Evolutionary conservation across 257 asterid species (phyloP).

Genomic region (Przewalskia tangutica): DNA sequence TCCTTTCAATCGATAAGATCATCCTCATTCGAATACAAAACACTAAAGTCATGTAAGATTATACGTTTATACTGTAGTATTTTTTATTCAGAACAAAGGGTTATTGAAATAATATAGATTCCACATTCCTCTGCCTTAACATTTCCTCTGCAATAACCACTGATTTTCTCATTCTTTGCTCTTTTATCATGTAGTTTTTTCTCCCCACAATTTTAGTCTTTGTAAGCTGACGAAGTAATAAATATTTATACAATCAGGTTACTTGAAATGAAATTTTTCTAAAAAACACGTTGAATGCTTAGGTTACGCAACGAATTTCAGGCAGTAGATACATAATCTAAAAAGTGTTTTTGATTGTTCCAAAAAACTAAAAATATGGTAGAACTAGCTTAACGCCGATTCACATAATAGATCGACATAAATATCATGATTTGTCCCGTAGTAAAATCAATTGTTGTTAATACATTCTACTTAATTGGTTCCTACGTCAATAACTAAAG

Average conservation of each 20-base stretch:
- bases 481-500: not conserved
- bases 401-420: too few species aligned
- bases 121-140: constrained; percentile 53
- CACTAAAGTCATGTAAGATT: too few species aligned
- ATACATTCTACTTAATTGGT: not conserved
- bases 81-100: not conserved
- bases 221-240: not conserved
- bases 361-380: not conserved
- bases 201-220: too few species aligned
- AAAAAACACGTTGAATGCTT: not conserved
- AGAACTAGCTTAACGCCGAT: too few species aligned
- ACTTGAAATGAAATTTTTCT: not conserved
- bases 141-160: constrained; percentile 34
- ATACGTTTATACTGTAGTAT: too few species aligned
- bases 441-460: too few species aligned
- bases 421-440: too few species aligned
- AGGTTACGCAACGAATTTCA: not conserved
- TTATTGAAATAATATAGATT: constrained; percentile 38
- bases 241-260: not conserved
- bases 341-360: not conserved
- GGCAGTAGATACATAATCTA: too few species aligned
- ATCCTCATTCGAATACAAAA: too few species aligned
- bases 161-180: not conserved
- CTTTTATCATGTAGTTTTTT: too few species aligned
- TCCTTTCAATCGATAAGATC: too few species aligned